Percentiles rank a stretch among this genome's conserved stretches.
These are phyloP conservation scores for Sistotremastrum suecicum DNA, from an alignment of 768 basidiomycete genomes.

Conservation along the genomic window DNA sequence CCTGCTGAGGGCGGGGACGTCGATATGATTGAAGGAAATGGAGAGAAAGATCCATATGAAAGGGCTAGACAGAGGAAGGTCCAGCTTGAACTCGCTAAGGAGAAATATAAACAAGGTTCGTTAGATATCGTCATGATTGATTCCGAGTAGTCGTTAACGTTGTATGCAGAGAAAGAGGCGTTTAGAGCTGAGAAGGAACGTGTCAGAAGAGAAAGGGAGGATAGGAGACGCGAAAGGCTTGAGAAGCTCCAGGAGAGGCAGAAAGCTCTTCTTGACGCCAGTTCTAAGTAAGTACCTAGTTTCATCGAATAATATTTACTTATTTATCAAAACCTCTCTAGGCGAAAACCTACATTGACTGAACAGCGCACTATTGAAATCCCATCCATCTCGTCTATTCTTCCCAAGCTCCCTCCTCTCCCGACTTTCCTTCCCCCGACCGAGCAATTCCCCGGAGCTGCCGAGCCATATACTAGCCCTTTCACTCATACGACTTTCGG, in stretches of 20 bases:
- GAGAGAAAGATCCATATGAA: constrained; percentile 10
- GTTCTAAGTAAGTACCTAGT: constrained; percentile 5
- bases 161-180: constrained; percentile 1
- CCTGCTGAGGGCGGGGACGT: constrained; percentile 3
- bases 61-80: constrained; percentile 19
- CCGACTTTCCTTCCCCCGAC: no score
- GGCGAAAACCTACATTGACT: no score
- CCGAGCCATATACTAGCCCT: no score
- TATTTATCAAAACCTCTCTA: background rate
- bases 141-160: background rate
- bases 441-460: no score
- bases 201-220: constrained; percentile 46
- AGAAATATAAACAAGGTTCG: constrained; percentile 31
- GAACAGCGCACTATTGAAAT: no score
- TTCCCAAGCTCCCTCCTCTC: no score
- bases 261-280: constrained; percentile 1
- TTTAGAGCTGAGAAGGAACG: constrained; percentile 43
- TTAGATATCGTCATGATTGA: no score
- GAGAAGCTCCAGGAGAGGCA: constrained; percentile 7
- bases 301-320: background rate
- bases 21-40: background rate
- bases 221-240: constrained; percentile 26
- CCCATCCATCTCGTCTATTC: no score
- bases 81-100: constrained; percentile 49
- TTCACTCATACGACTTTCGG: no score